These are phyloP conservation scores for Aspergillus persii DNA, from an alignment of 2,329 filamentous ascomycete species.

Conservation along the genomic window DNA sequence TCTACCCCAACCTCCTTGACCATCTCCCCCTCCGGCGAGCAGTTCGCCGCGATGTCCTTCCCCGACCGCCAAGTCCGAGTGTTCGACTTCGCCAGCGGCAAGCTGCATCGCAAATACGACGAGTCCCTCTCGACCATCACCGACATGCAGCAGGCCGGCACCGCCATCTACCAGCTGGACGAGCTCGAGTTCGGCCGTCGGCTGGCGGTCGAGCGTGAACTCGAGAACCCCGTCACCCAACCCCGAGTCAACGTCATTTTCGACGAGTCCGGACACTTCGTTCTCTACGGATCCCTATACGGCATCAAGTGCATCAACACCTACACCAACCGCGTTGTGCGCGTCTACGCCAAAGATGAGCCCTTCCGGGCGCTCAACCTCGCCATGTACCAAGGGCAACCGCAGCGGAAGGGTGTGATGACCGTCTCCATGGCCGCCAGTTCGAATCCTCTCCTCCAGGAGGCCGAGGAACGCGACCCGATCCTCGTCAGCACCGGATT, in stretches of 20 bases:
- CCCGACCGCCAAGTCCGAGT: constrained; percentile 90
- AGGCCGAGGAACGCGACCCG: constrained; percentile 86
- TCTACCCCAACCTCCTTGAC: constrained; percentile 77
- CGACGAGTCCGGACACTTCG: constrained; percentile 93
- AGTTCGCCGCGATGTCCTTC: constrained; percentile 85
- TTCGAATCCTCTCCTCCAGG: constrained; percentile 85
- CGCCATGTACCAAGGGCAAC: constrained; percentile 88
- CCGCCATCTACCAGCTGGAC: constrained; percentile 75
- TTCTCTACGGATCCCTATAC: constrained; percentile 87
- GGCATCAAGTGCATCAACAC: constrained; percentile 96
- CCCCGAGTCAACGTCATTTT: constrained; percentile 84
- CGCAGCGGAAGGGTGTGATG: constrained; percentile 87
- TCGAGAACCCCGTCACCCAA: constrained; percentile 67
- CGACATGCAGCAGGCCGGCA: constrained; percentile 95
- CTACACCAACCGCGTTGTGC: constrained; percentile 86
- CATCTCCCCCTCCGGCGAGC: constrained; percentile 79
- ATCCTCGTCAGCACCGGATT: constrained; percentile 82
- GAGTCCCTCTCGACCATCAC: constrained; percentile 86
- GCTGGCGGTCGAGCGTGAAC: constrained; percentile 79
- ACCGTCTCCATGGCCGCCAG: constrained; percentile 98
- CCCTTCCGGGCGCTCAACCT: constrained; percentile 80
- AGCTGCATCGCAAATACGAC: constrained; percentile 89
- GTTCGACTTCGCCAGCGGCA: constrained; percentile 87
- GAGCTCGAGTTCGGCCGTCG: constrained; percentile 88
- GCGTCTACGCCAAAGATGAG: constrained; percentile 87